Evolutionary conservation across 371 early-diverging fungal genomes (phyloP).

Genomic region (Lichtheimia ornata): DNA sequence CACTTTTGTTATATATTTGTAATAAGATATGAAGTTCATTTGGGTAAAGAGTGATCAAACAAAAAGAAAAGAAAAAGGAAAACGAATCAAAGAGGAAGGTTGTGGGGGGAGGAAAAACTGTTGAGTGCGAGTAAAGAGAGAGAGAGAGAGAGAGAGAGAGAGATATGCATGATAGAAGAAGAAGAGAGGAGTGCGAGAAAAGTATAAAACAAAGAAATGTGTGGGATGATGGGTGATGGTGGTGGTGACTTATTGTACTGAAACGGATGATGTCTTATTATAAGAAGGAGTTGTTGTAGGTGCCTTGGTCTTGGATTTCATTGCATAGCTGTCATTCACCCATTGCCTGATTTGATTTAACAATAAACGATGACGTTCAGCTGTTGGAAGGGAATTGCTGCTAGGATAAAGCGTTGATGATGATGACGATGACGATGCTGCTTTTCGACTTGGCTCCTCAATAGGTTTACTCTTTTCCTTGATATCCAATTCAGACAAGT

Average conservation of each 20-base stretch:
- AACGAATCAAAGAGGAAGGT: neutral
- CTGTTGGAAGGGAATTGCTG: conserved; percentile 4
- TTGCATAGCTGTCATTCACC: conserved; percentile 27
- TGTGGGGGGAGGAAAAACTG: too few relatives aligned
- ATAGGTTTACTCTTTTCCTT: neutral
- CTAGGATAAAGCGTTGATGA: neutral
- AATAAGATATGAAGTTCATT: too few relatives aligned
- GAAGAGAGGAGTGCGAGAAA: too few relatives aligned
- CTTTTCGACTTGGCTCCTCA: neutral
- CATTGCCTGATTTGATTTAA: conserved; percentile 20
- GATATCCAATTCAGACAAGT: conserved; percentile 11
- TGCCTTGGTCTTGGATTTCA: conserved; percentile 5
- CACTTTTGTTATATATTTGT: too few relatives aligned
- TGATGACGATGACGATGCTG: neutral
- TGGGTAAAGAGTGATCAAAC: too few relatives aligned
- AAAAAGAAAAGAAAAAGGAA: too few relatives aligned
- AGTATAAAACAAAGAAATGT: too few relatives aligned
- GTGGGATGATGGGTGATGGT: too few relatives aligned
- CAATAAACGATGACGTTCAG: conserved; percentile 19
- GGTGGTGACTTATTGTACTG: too few relatives aligned
- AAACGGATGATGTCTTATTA: too few relatives aligned
- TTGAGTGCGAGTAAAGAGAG: neutral
- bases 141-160: neutral
- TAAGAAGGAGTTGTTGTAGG: neutral
- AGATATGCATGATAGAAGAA: too few relatives aligned